A percentile compares a stretch with the other conserved stretches of the same genome.
These are phyloP conservation scores for Astragalus glycyphyllos DNA, from an alignment of 306 rosid genomes.

Conservation along the genomic window DNA sequence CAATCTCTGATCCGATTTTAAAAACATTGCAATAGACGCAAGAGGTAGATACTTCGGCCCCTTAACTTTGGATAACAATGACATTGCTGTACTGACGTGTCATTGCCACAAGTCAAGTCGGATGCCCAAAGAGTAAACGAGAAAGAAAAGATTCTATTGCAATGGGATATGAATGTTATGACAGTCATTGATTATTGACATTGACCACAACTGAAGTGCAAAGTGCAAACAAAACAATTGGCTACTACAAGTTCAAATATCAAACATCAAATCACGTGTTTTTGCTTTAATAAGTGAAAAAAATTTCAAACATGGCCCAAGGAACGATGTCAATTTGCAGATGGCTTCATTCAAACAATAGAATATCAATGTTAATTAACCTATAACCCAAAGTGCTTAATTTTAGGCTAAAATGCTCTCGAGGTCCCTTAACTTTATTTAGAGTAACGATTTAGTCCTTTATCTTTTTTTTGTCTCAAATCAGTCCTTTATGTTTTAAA, in stretches of 20 bases:
- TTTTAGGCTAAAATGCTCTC: too few relatives aligned
- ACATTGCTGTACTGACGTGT: constrained; percentile 20
- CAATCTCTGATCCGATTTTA: too few relatives aligned
- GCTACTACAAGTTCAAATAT: constrained; percentile 3
- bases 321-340: constrained; percentile 28
- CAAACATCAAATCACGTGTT: constrained; percentile 38
- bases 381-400: not conserved
- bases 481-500: too few relatives aligned
- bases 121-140: not conserved
- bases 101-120: constrained; percentile 33
- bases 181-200: constrained; percentile 15
- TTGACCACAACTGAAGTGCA: constrained; percentile 23
- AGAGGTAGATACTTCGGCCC: too few relatives aligned
- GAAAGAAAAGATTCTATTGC: not conserved
- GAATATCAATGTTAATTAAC: not conserved
- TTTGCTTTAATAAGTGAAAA: not conserved
- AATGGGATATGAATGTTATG: not conserved
- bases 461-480: too few relatives aligned
- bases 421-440: too few relatives aligned
- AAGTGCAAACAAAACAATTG: constrained; percentile 25
- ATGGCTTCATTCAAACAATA: constrained; percentile 20
- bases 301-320: constrained; percentile 27
- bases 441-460: too few relatives aligned
- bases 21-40: too few relatives aligned
- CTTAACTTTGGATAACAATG: constrained; percentile 7